phyloP scores from a whole-genome alignment of 1,139 yeast species.

The Waltiozyma sp. region DNA sequence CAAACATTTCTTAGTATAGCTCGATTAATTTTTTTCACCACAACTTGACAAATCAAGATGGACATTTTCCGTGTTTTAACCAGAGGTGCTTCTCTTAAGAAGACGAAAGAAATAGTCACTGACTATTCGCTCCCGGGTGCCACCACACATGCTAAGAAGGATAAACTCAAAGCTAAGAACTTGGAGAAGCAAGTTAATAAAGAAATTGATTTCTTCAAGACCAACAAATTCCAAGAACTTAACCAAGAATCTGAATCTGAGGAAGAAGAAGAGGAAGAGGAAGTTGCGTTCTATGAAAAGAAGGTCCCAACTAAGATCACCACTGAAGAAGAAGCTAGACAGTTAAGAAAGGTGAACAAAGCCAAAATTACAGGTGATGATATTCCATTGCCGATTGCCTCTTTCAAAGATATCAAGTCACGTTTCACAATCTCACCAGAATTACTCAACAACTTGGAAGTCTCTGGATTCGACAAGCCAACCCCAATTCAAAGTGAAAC shows the following conservation, averaged over 20 bases:
- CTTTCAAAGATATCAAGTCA: constrained; percentile 66
- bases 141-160: constrained; percentile 2
- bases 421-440: constrained; percentile 58
- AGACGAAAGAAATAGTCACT: constrained; percentile 31
- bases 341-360: constrained; percentile 41
- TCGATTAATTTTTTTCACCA: background rate
- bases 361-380: constrained; percentile 69
- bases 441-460: constrained; percentile 53
- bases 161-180: constrained; percentile 26
- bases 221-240: constrained; percentile 29
- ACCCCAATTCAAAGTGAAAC: constrained; percentile 88
- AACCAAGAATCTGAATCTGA: constrained; percentile 13
- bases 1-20: background rate
- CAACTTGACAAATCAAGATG: constrained; percentile 32
- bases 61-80: constrained; percentile 80
- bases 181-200: constrained; percentile 38
- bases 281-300: constrained; percentile 15
- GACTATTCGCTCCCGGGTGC: constrained; percentile 35
- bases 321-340: constrained; percentile 44
- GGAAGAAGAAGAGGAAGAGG: constrained; percentile 17
- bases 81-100: constrained; percentile 73
- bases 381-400: constrained; percentile 78
- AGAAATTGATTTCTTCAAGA: constrained; percentile 65
- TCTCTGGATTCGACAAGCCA: constrained; percentile 69
- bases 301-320: constrained; percentile 33